Percentiles rank a stretch among this genome's conserved stretches.
Evolutionary conservation across 2,329 filamentous ascomycete genomes (phyloP).

Genomic region (Fusarium sp.): DNA sequence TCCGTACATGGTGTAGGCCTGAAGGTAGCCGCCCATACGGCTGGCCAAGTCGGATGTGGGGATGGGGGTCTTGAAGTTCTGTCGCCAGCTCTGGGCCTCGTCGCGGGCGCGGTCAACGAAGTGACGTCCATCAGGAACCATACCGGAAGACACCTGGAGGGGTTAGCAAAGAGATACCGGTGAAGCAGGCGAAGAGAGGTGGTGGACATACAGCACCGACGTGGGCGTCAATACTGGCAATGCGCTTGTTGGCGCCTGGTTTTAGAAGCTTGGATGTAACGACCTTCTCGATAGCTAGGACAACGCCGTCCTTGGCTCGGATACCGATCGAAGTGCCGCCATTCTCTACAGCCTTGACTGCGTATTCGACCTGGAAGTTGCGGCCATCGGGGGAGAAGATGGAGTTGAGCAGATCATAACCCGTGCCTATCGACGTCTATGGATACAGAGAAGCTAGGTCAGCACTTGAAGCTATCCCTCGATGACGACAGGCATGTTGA

Average conservation of each 20-base stretch:
- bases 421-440: slow-evolving; percentile 99
- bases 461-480: slow-evolving; percentile 43
- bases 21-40: slow-evolving; percentile 94
- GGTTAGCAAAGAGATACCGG: slow-evolving; percentile 13
- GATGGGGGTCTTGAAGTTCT: slow-evolving; percentile 94
- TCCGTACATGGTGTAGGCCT: slow-evolving; percentile 97
- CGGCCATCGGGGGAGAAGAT: slow-evolving; percentile 99
- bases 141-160: slow-evolving; percentile 82
- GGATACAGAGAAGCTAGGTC: slow-evolving; percentile 32
- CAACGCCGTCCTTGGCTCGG: slow-evolving; percentile 95
- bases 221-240: slow-evolving; percentile 93
- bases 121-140: slow-evolving; percentile 94
- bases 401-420: slow-evolving; percentile 99
- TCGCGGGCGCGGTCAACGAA: slow-evolving; percentile 95
- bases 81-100: slow-evolving; percentile 90
- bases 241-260: slow-evolving; percentile 94
- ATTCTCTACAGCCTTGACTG: slow-evolving; percentile 97
- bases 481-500: slow-evolving; percentile 37
- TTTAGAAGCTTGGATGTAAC: slow-evolving; percentile 95
- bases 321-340: slow-evolving; percentile 97
- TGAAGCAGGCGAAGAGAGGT: not conserved
- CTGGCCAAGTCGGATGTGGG: slow-evolving; percentile 87
- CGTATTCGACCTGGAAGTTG: slow-evolving; percentile 99
- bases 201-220: slow-evolving; percentile 81
- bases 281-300: slow-evolving; percentile 96